These are phyloP conservation scores for Cydonia oblonga DNA, from an alignment of 331 rosid genomes.

Conservation along the genomic window DNA sequence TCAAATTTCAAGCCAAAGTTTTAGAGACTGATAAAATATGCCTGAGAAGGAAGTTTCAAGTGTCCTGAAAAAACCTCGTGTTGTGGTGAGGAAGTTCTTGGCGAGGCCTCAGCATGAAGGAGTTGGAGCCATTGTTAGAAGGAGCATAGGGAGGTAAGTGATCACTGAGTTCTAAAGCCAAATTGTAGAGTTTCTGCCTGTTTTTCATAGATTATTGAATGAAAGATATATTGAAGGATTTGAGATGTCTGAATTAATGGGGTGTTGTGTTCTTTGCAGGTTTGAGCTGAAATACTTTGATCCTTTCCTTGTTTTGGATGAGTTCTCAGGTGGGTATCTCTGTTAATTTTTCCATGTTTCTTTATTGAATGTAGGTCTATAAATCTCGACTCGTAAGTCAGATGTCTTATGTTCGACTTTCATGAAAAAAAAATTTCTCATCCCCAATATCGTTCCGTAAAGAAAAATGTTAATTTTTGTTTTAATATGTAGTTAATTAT, in stretches of 20 bases:
- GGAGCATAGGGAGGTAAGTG: constrained; percentile 82
- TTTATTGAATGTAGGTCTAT: background rate
- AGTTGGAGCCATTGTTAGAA: constrained; percentile 76
- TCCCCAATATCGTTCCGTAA: background rate
- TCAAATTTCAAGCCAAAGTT: background rate
- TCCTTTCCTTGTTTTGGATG: constrained; percentile 85
- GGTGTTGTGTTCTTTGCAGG: constrained; percentile 27
- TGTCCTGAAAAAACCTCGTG: constrained; percentile 38
- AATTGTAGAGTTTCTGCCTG: background rate
- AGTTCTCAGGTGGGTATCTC: constrained; percentile 68
- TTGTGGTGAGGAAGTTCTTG: constrained; percentile 59
- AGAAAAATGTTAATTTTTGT: background rate
- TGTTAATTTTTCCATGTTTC: background rate
- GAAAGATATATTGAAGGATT: too few relatives aligned
- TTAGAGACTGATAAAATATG: constrained; percentile 15
- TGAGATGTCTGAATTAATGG: constrained; percentile 3
- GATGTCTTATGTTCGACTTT: background rate
- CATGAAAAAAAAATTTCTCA: too few relatives aligned
- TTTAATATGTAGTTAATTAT: too few relatives aligned
- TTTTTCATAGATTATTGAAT: too few relatives aligned
- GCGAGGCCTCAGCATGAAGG: constrained; percentile 93
- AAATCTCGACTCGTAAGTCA: accelerated
- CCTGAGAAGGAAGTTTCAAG: constrained; percentile 20
- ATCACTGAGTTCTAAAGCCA: background rate
- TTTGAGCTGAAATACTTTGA: constrained; percentile 86